These are phyloP conservation scores for Pythium phragmitis DNA, from an alignment of 352 stramenopile species.

Conservation along the genomic window DNA sequence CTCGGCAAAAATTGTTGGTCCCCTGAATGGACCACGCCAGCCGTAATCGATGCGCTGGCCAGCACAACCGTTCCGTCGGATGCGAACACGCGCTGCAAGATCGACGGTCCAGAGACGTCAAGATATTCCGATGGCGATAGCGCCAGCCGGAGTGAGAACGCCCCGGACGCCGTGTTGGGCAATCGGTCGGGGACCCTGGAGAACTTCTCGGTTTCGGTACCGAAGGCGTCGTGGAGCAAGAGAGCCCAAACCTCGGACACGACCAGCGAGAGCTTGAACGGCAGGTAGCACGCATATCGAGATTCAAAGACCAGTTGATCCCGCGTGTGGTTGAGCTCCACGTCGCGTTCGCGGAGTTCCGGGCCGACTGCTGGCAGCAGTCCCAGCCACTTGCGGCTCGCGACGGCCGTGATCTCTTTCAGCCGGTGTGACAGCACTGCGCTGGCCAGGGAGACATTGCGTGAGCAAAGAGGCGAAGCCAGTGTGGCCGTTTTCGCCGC, in stretches of 20 bases:
- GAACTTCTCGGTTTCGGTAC: neutral
- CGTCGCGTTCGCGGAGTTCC: neutral
- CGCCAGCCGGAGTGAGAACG: neutral
- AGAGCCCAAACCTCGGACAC: slow-evolving; percentile 1
- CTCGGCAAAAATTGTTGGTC: neutral
- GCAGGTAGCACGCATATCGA: neutral
- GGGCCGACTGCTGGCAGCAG: neutral
- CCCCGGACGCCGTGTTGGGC: neutral
- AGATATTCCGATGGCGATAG: neutral
- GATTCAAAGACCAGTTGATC: neutral
- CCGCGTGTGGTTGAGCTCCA: neutral
- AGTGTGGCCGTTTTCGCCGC: neutral
- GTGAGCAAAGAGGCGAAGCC: neutral
- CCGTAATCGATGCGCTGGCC: no score
- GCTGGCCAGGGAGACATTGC: neutral
- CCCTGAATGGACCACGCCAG: no score
- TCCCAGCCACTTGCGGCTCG: neutral
- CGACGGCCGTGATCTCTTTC: neutral
- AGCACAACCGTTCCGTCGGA: no score
- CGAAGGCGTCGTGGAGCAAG: neutral
- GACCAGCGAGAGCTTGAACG: slow-evolving; percentile 12
- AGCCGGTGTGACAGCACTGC: neutral
- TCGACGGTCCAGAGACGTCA: neutral
- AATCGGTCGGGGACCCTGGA: neutral
- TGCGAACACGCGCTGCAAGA: neutral